Conservation (phyloP, 2,329 filamentous ascomycete genomes). For the Albifimbria verrucaria region DNA sequence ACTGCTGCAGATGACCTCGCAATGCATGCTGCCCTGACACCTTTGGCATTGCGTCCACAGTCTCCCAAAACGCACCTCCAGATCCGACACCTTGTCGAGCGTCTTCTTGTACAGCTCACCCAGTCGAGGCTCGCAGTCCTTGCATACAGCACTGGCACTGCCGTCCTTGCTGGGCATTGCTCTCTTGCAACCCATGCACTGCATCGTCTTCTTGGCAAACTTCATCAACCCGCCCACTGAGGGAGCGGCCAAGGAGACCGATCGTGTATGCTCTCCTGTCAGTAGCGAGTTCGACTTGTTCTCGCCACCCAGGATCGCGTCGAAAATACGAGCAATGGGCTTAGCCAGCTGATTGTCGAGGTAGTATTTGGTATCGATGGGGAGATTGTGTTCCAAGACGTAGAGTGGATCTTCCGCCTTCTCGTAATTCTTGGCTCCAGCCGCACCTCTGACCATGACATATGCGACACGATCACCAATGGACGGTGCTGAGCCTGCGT, state of each 20-base stretch:
- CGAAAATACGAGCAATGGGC: conserved; percentile 91
- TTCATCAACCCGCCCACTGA: conserved; percentile 95
- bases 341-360: conserved; percentile 98
- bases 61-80: conserved; percentile 88
- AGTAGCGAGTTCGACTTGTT: conserved; percentile 84
- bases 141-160: conserved; percentile 80
- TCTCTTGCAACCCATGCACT: conserved; percentile 99
- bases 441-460: conserved; percentile 90
- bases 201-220: conserved; percentile 95
- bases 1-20: conserved; percentile 94
- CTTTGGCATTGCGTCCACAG: conserved; percentile 98
- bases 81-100: conserved; percentile 80
- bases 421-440: conserved; percentile 92
- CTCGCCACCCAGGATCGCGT: conserved; percentile 93
- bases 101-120: conserved; percentile 94
- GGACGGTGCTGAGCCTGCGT: conserved; percentile 87
- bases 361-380: conserved; percentile 98
- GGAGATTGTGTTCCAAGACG: conserved; percentile 95
- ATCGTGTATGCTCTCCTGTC: conserved; percentile 90
- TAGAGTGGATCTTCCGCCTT: conserved; percentile 96
- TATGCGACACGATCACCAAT: conserved; percentile 96
- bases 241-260: conserved; percentile 88
- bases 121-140: conserved; percentile 77
- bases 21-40: conserved; percentile 96
- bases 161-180: conserved; percentile 79